These are phyloP conservation scores for Cryptococcus floricola DNA, from an alignment of 1,284 basidiomycete genomes.

Conservation along the genomic window DNA sequence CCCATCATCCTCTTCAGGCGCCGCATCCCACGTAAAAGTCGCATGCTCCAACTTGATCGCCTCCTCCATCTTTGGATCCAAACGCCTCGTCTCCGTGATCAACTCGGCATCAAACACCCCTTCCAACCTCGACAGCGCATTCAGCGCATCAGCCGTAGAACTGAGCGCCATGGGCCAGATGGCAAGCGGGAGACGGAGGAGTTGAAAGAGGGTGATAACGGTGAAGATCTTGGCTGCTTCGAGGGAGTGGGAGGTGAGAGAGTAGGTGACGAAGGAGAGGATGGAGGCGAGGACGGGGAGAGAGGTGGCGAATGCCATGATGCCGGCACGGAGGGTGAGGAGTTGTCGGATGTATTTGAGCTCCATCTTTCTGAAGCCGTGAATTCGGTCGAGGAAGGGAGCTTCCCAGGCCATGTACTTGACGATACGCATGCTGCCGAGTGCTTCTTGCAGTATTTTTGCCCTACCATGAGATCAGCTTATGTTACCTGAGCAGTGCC, in stretches of 20 bases:
- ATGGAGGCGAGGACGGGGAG: slow-evolving; percentile 78
- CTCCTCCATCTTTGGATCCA: slow-evolving; percentile 52
- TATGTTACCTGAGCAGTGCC: neutral
- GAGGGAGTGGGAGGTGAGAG: slow-evolving; percentile 62
- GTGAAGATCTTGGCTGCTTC: slow-evolving; percentile 65
- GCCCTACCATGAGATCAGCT: slow-evolving; percentile 24
- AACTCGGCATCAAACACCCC: slow-evolving; percentile 74
- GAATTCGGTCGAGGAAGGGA: slow-evolving; percentile 65
- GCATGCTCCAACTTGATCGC: slow-evolving; percentile 66
- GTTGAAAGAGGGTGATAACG: slow-evolving; percentile 72
- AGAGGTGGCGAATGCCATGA: slow-evolving; percentile 52
- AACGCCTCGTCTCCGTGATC: slow-evolving; percentile 56
- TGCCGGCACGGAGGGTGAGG: slow-evolving; percentile 53
- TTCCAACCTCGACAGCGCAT: slow-evolving; percentile 65
- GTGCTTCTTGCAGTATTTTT: slow-evolving; percentile 57
- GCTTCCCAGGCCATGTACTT: slow-evolving; percentile 62
- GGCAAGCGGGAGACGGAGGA: slow-evolving; percentile 48
- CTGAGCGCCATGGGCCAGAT: slow-evolving; percentile 67
- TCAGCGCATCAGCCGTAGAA: slow-evolving; percentile 70
- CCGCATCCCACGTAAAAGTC: slow-evolving; percentile 77
- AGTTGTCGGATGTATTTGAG: slow-evolving; percentile 72
- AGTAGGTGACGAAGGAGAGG: slow-evolving; percentile 78
- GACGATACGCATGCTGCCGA: slow-evolving; percentile 82
- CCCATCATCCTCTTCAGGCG: slow-evolving; percentile 56
- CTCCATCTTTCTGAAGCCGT: slow-evolving; percentile 68